phyloP scores from a whole-genome alignment of 1,139 yeast genomes.

The Zhuliangozyma parablackwelliae region DNA sequence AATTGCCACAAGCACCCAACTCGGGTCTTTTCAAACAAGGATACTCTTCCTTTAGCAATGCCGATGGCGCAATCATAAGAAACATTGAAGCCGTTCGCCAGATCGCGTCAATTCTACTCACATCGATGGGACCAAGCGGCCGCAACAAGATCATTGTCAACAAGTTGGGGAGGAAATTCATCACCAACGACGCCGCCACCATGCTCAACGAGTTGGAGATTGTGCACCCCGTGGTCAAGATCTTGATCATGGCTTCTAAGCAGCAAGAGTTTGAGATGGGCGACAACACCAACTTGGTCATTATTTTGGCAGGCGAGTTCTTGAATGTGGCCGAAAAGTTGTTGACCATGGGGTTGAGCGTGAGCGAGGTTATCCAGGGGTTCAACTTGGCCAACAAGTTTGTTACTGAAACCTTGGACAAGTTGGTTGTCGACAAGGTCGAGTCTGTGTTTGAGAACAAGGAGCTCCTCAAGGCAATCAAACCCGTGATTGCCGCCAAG shows the following conservation, averaged over 20 bases:
- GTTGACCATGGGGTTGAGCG: constrained; percentile 78
- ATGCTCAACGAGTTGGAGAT: constrained; percentile 90
- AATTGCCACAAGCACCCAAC: constrained; percentile 89
- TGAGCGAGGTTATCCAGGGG: constrained; percentile 88
- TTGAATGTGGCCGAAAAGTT: constrained; percentile 80
- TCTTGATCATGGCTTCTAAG: constrained; percentile 91
- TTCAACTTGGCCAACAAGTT: constrained; percentile 77
- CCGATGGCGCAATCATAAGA: constrained; percentile 91
- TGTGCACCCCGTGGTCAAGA: constrained; percentile 95
- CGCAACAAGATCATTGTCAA: constrained; percentile 93
- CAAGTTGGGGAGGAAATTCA: constrained; percentile 71
- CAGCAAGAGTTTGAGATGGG: constrained; percentile 89
- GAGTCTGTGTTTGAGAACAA: constrained; percentile 51
- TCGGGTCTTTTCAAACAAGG: constrained; percentile 95
- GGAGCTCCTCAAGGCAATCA: constrained; percentile 69
- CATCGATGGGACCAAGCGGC: constrained; percentile 97
- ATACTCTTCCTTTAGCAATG: constrained; percentile 80
- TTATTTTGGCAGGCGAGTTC: constrained; percentile 81
- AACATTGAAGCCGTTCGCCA: constrained; percentile 94
- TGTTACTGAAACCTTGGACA: constrained; percentile 65
- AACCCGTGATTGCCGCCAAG: constrained; percentile 88
- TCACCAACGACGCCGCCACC: constrained; percentile 96
- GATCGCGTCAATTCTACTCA: constrained; percentile 83
- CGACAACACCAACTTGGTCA: constrained; percentile 45
- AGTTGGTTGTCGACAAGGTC: constrained; percentile 59